Base-by-base conservation (phyloP, 257 asterid species). In the Nicotiana tabacum region DNA sequence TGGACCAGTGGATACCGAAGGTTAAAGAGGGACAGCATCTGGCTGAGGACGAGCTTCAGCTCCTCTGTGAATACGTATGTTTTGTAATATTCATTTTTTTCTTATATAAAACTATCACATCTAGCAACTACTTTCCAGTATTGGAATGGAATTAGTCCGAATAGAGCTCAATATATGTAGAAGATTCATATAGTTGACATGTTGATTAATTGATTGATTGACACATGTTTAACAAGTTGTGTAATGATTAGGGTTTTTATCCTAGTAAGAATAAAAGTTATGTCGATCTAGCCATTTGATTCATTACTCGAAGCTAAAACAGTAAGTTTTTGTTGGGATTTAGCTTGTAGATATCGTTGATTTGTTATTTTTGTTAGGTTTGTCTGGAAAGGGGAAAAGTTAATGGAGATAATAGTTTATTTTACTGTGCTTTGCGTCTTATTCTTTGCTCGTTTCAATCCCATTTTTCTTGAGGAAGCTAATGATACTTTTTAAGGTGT, bases 1-100 rank as follows among this genome's bases (percentile, higher is more conserved):
- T 96, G 94, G 99, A 96, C 91, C 92, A 87, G 93, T 96, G 99
- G 99, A 91, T 96, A 79, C 43, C 88, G n/a, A 93, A 91, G 91
- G 99, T 94, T 83, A 96, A 96, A 83, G 99, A 96, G 60, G 98
- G 98, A 46, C 97, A 94, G 78, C 99, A 96, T 94, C 91, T 96
- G 93, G 88, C 99, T 5, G 99, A 96, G 87, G 98, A 94, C 80
- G 98, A 96, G 91, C 98, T 96, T 85, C 99, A 96, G 93, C 98
- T 96, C 77, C 98, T 96, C 51, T 96, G 99, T 89, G 99, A 96
- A 96, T 94, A 94, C 87, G 99, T 96, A 92, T 78, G 85, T 81
- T 66, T 60, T 1, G 4, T 51, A 27, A 58, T 74, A 3, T 74
- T 24, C 12, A 9, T 39, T 46, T 69, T 67, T 3, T 3, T 3